A percentile compares a stretch with the other conserved stretches of the same genome.
phyloP scores from a whole-genome alignment of 257 asterid genomes.

The Solanum infundibuliforme region DNA sequence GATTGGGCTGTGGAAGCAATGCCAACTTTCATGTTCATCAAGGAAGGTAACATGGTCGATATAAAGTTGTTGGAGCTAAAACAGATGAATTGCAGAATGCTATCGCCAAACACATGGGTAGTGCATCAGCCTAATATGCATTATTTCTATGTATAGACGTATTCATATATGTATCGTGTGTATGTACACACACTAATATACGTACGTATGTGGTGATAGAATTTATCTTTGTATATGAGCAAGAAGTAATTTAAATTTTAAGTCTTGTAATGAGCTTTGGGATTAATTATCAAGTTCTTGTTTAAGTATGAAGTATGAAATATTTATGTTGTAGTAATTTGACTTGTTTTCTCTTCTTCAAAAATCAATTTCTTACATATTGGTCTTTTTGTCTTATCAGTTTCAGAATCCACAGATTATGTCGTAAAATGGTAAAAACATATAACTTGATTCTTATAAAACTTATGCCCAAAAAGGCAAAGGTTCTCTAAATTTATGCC shows the following conservation, averaged over 20 bases:
- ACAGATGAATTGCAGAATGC: too few species aligned
- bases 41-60: too few species aligned
- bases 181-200: not conserved
- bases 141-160: not conserved
- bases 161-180: too few species aligned
- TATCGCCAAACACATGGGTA: too few species aligned
- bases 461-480: not conserved
- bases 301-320: not conserved
- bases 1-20: too few species aligned
- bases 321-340: not conserved
- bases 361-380: not conserved
- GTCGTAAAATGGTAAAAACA: not conserved
- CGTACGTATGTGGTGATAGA: not conserved
- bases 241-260: not conserved
- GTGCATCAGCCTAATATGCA: not conserved
- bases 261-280: not conserved
- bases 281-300: not conserved
- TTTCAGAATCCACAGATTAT: not conserved
- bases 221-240: not conserved
- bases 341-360: not conserved
- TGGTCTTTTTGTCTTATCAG: accelerated
- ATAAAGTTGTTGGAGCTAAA: too few species aligned
- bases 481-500: too few species aligned
- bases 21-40: too few species aligned
- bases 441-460: not conserved